These are phyloP conservation scores for Coemansia sp. DNA, from an alignment of 192 early-diverging fungal genomes.

Conservation along the genomic window DNA sequence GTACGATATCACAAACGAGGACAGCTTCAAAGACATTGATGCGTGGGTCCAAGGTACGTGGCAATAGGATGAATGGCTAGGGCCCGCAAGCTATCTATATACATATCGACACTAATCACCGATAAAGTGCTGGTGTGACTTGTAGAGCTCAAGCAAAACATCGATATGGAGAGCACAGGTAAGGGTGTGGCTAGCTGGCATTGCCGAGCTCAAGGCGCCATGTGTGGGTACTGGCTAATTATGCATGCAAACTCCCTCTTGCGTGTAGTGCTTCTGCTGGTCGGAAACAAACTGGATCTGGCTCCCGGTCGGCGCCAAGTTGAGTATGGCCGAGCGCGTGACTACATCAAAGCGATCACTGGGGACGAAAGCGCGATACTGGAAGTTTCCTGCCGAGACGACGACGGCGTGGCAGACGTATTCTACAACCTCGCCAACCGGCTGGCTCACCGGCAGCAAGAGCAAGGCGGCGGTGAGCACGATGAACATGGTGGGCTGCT, in stretches of 20 bases:
- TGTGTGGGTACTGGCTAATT: not conserved
- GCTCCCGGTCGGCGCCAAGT: conserved; percentile 59
- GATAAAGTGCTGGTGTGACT: not conserved
- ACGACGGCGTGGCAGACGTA: conserved; percentile 58
- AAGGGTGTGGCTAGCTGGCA: conserved; percentile 15
- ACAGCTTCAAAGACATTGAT: conserved; percentile 66
- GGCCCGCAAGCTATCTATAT: not conserved
- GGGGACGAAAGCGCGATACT: conserved; percentile 64
- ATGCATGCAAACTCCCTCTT: not conserved
- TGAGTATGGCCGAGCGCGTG: conserved; percentile 57
- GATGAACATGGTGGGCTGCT: conserved; percentile 19
- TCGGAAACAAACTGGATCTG: conserved; percentile 73
- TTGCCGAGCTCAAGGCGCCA: not conserved
- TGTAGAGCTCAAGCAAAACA: conserved; percentile 63
- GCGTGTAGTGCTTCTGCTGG: conserved; percentile 63
- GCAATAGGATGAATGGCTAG: not conserved
- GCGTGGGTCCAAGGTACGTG: conserved; percentile 60
- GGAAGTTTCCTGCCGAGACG: conserved; percentile 72
- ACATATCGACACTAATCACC: not conserved
- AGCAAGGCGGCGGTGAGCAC: conserved; percentile 6
- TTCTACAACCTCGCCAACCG: conserved; percentile 44
- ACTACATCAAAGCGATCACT: conserved; percentile 59
- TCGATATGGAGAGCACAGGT: conserved; percentile 61
- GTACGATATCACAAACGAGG: conserved; percentile 71
- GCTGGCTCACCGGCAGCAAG: conserved; percentile 31